phyloP scores from a whole-genome alignment of 1,284 basidiomycete species.

The Ganoderma boninense region DNA sequence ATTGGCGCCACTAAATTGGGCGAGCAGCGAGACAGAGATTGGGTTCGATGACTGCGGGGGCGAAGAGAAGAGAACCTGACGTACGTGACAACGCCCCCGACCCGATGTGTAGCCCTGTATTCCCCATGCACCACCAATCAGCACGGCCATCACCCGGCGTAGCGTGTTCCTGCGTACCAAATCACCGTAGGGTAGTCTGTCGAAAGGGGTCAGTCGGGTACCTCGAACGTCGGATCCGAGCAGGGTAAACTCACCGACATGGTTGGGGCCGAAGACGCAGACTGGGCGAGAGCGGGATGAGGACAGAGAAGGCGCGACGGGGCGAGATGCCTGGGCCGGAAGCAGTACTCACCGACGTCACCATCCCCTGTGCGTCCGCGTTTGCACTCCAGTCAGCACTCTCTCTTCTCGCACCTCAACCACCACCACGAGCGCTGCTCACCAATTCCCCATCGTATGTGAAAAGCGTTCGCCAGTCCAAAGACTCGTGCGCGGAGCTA shows the following conservation, averaged over 20 bases:
- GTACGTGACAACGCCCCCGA: constrained; percentile 72
- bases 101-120: constrained; percentile 67
- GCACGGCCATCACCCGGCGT: not conserved
- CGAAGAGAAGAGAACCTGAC: constrained; percentile 38
- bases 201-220: constrained; percentile 11
- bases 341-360: constrained; percentile 58
- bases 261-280: constrained; percentile 74
- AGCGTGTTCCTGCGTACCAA: constrained; percentile 48
- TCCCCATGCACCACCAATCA: not conserved
- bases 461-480: constrained; percentile 70
- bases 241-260: constrained; percentile 52
- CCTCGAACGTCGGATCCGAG: not conserved
- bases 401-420: not conserved
- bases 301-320: not conserved
- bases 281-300: constrained; percentile 48
- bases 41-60: constrained; percentile 25
- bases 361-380: constrained; percentile 40
- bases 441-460: constrained; percentile 57
- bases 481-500: constrained; percentile 60
- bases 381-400: constrained; percentile 1
- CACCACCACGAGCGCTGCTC: constrained; percentile 21
- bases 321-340: not conserved
- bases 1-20: constrained; percentile 57
- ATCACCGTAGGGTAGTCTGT: constrained; percentile 75
- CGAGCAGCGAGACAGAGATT: constrained; percentile 8